Conservation (phyloP, 192 early-diverging fungal species). For the Coemansia sp. region DNA sequence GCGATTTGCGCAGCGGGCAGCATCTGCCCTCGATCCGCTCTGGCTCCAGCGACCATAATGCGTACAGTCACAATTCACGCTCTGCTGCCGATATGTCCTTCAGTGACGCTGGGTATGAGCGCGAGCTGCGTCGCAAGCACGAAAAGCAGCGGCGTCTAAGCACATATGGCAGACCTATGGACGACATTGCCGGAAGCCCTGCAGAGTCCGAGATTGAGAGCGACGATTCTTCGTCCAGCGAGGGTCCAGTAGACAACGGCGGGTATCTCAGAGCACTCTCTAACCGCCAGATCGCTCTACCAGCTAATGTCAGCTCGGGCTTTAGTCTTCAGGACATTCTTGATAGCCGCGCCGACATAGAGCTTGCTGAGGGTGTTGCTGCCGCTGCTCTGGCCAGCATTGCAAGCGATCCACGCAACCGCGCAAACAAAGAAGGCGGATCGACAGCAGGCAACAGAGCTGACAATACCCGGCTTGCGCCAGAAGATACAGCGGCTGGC, state of each 20-base stretch:
- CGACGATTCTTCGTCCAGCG: slow-evolving; percentile 16
- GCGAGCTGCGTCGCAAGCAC: neutral
- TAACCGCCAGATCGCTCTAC: slow-evolving; percentile 52
- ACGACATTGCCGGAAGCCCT: slow-evolving; percentile 11
- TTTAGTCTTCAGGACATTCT: slow-evolving; percentile 19
- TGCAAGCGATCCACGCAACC: slow-evolving; percentile 10
- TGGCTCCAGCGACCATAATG: neutral
- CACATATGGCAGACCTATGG: neutral
- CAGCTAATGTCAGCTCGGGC: slow-evolving; percentile 21
- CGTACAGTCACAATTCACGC: neutral
- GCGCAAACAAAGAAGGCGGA: neutral
- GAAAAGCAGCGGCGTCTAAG: slow-evolving; percentile 22
- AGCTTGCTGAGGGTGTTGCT: slow-evolving; percentile 17
- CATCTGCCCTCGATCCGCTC: slow-evolving; percentile 17
- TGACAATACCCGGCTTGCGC: too few species aligned
- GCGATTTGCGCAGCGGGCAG: neutral
- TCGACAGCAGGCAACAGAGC: neutral
- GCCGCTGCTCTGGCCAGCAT: slow-evolving; percentile 18
- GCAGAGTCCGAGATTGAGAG: slow-evolving; percentile 26
- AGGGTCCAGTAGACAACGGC: slow-evolving; percentile 11
- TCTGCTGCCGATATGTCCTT: neutral
- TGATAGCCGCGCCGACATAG: slow-evolving; percentile 16
- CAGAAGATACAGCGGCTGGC: neutral
- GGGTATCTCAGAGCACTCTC: slow-evolving; percentile 38
- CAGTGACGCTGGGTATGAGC: slow-evolving; percentile 17